Evolutionary conservation across 2,329 filamentous ascomycete genomes (phyloP).

Genomic region (Aureobasidium sp.): DNA sequence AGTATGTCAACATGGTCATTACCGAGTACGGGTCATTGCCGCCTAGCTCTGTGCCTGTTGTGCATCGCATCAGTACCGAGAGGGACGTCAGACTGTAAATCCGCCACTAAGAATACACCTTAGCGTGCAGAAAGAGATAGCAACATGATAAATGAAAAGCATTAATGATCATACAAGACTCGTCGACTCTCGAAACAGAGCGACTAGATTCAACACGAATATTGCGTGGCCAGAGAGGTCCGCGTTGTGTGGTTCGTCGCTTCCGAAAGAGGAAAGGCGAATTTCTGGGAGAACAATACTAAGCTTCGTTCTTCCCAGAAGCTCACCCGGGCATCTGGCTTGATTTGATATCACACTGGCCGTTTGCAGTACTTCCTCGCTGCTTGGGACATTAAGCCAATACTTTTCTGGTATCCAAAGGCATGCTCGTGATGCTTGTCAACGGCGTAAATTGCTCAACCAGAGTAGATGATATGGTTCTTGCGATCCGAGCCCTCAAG

Average conservation of each 20-base stretch:
- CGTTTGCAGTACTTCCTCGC: background rate
- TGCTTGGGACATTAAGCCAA: background rate
- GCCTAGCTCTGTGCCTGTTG: slow-evolving; percentile 74
- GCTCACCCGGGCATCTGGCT: background rate
- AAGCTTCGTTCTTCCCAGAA: background rate
- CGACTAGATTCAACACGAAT: background rate
- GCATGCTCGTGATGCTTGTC: background rate
- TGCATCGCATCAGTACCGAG: slow-evolving; percentile 53
- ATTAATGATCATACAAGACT: background rate
- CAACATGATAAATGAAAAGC: slow-evolving; percentile 10
- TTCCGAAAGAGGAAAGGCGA: background rate
- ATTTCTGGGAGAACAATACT: slow-evolving; percentile 9
- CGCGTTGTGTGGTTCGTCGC: background rate
- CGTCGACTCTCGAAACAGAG: background rate
- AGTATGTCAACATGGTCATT: slow-evolving; percentile 80
- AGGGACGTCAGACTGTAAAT: slow-evolving; percentile 18
- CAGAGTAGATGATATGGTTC: background rate
- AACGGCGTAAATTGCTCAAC: no score
- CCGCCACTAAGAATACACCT: background rate
- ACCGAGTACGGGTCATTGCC: slow-evolving; percentile 86
- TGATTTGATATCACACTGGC: background rate
- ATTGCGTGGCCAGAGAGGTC: no score
- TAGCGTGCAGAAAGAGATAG: background rate
- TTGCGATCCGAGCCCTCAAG: background rate
- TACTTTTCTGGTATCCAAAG: no score